Evolutionary conservation across 257 asterid species (phyloP), one percentile per base, ranked within the genome.

Genomic region (Catharanthus roseus): DNA sequence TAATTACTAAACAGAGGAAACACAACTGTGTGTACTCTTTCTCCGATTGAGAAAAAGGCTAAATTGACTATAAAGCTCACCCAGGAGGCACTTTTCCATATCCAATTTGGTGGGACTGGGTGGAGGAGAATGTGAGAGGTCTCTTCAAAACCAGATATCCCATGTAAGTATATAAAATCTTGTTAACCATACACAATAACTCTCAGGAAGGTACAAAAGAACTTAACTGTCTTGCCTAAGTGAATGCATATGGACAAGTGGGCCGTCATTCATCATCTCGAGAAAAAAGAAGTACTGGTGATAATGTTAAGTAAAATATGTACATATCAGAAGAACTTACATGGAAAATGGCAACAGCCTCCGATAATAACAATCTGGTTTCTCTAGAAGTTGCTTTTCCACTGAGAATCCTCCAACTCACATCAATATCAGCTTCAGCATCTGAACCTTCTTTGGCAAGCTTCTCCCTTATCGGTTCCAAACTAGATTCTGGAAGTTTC

Each of bases 321-420:
- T n/a, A 34, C 19, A 41, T 34, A 62, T 19, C 49, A 65, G 28
- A 44, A 71, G 61, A 15, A 69, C 97, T 85, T 82, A 91, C 97
- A 86, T 95, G 99, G 83, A 95, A 95, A 82, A 95, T 88, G 9
- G 96, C 89, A 41, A 95, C 97, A 39, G 99, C 97, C 80, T 95
- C 92, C 1, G 97, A 88, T 45, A 95, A 85, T 78, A 95, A 78
- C 68, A 79, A 81, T 75, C 96, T 84, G 78, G 92, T 83, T 84
- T 95, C 99, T 41, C 96, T 91, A 76, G 95, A 85, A 44, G 83
- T 51, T 72, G 77, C 72, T 79, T 87, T 95, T 70, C 97, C 99
- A 75, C 89, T 95, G 78, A 95, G 85, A 68, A 95, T 88, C 75
- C 97, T 91, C 97, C 99, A 95, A 71, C 93, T 85, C 69, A 91